Percentiles rank a stretch among this genome's conserved stretches.
Evolutionary conservation across 805 yeast species (phyloP).

Genomic region (Kodamaea leandrae): DNA sequence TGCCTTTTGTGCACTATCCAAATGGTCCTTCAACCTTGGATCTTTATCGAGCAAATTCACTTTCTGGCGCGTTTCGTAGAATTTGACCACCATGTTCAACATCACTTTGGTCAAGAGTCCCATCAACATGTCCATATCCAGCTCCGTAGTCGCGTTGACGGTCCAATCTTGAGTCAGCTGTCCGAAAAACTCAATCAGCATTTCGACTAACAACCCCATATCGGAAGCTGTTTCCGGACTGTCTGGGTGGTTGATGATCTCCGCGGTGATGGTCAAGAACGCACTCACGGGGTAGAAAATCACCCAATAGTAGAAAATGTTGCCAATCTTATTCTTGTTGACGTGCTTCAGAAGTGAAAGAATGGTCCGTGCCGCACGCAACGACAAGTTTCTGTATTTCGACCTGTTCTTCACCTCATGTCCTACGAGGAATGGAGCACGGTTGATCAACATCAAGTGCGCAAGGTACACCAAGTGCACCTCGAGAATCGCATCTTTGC

Average conservation of each 20-base stretch:
- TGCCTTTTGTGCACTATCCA: slow-evolving; percentile 14
- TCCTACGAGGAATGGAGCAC: slow-evolving; percentile 26
- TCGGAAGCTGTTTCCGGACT: slow-evolving; percentile 28
- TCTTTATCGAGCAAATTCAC: slow-evolving; percentile 11
- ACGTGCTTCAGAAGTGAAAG: slow-evolving; percentile 24
- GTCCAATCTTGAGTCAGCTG: neutral
- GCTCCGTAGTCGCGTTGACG: slow-evolving; percentile 1
- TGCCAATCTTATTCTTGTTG: slow-evolving; percentile 18
- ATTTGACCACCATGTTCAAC: slow-evolving; percentile 17
- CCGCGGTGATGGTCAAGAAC: slow-evolving; percentile 16
- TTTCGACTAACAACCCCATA: slow-evolving; percentile 27
- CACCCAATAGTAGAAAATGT: slow-evolving; percentile 32
- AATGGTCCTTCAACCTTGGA: slow-evolving; percentile 15
- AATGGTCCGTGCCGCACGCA: slow-evolving; percentile 39
- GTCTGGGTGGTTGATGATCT: slow-evolving; percentile 28
- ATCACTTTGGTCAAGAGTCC: slow-evolving; percentile 19
- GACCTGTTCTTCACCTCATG: slow-evolving; percentile 16
- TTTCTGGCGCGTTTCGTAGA: slow-evolving; percentile 15
- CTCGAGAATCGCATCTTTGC: slow-evolving; percentile 17
- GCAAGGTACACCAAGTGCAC: slow-evolving; percentile 32
- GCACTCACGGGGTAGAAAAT: slow-evolving; percentile 34
- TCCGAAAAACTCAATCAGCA: slow-evolving; percentile 18
- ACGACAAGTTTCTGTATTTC: slow-evolving; percentile 27
- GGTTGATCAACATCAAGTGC: slow-evolving; percentile 37
- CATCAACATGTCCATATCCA: slow-evolving; percentile 11